Evolutionary conservation across 2,329 filamentous ascomycete genomes (phyloP).

Genomic region (Alternaria sp.): DNA sequence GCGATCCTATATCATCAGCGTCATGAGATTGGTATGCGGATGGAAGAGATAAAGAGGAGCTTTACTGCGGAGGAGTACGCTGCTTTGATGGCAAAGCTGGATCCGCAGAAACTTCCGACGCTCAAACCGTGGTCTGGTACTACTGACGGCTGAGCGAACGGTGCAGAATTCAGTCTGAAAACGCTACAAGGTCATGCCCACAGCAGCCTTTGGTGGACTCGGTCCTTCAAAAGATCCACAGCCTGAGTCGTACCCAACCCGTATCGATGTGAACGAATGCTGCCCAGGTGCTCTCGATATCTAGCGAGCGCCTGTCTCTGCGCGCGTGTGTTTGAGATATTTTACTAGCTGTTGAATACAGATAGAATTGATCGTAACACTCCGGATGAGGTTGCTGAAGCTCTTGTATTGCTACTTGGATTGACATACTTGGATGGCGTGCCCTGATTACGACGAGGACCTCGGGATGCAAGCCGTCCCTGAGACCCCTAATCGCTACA

Average conservation of each 20-base stretch:
- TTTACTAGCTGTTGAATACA: not conserved
- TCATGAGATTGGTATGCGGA: not conserved
- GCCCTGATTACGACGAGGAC: not conserved
- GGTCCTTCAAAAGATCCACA: not conserved
- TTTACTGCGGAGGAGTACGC: not conserved
- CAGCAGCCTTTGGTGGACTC: not conserved
- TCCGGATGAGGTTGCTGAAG: not conserved
- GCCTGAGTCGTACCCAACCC: not conserved
- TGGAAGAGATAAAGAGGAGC: not conserved
- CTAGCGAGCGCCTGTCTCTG: not conserved
- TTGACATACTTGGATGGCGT: not conserved
- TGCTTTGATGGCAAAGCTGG: not conserved
- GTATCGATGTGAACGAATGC: not conserved
- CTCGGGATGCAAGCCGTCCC: not conserved
- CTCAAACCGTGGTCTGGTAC: not conserved
- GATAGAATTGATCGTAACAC: not conserved
- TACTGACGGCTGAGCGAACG: not conserved
- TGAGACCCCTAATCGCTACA: not conserved
- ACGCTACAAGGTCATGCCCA: not conserved
- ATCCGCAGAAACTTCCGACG: not conserved
- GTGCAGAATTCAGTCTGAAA: no score
- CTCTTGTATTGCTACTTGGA: not conserved
- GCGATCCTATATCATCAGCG: not conserved
- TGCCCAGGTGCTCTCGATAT: not conserved
- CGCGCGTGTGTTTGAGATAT: not conserved